Base-by-base conservation (phyloP, 2,329 filamentous ascomycete species). In the Microdochium trichocladiopsis region DNA sequence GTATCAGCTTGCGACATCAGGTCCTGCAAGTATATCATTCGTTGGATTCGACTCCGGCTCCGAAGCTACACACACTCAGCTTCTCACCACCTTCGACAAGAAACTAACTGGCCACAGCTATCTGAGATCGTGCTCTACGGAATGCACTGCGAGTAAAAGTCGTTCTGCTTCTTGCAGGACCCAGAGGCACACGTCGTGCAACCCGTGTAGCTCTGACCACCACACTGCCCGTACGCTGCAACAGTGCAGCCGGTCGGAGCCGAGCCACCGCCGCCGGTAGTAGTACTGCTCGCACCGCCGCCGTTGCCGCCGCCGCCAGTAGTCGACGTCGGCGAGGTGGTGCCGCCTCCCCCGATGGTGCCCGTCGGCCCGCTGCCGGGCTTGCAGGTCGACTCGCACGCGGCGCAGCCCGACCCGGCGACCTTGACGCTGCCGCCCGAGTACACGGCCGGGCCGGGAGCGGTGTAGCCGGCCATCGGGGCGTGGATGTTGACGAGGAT, bases 401-500 rank as follows among this genome's bases (percentile, higher is more conserved):
- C 62, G 4, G 31, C 51, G 50, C 63, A 66, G 1, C 55, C 47
- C 11, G 52, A 54, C 9, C 63, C 63, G 1, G 63, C 62, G 23
- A 48, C 58, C 54, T 58, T 63, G 0, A 57, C 62, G 48, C 60
- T 56, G 2, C 63, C 63, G 2, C 59, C 57, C 24, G 52, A 16
- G 48, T 54, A 60, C 41, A 53, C 57, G 51, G 64, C 54, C n/a
- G 63, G 63, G 8, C 64, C 64, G 25, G 65, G 64, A 45, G 62
- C 62, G 16, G 56, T 28, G 49, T 67, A 67, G 1, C 58, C 57
- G 2, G 55, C 55, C 54, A 64, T 51, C 12, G 62, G 55, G 28
- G 60, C 58, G 52, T 68, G 63, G 52, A 69, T 67, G 50, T 69
- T 64, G 21, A 69, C 51, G n/a, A 64, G 52, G 23, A 65, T 63